Conservation (phyloP, 1,284 basidiomycete genomes). For the Vanrija sp. region DNA sequence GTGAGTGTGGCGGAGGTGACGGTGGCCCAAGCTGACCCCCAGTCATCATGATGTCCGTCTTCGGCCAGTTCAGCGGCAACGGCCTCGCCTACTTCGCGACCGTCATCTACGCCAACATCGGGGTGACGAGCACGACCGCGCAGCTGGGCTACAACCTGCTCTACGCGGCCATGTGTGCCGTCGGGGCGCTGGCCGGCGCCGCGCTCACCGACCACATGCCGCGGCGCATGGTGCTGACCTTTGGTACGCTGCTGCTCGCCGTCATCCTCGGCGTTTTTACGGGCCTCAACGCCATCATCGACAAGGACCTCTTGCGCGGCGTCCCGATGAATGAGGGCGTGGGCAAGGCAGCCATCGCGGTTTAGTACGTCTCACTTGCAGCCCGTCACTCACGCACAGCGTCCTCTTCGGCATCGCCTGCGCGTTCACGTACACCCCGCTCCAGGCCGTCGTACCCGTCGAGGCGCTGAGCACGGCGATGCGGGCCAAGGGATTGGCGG, state of each 20-base stretch:
- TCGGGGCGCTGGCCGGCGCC: constrained; percentile 48
- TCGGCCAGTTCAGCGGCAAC: constrained; percentile 50
- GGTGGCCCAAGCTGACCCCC: too few relatives aligned
- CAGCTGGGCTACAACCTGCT: constrained; percentile 56
- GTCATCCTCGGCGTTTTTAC: not conserved
- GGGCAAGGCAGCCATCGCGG: constrained; percentile 1
- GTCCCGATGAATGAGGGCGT: not conserved
- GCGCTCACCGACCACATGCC: constrained; percentile 9
- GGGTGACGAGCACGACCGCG: constrained; percentile 3
- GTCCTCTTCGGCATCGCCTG: constrained; percentile 17
- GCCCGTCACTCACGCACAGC: not conserved
- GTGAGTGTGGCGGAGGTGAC: constrained; percentile 4
- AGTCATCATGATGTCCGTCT: constrained; percentile 20
- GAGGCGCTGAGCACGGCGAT: constrained; percentile 59
- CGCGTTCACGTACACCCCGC: constrained; percentile 36
- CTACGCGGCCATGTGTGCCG: constrained; percentile 54
- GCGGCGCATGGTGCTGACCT: constrained; percentile 9
- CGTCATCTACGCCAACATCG: constrained; percentile 31
- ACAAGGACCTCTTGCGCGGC: not conserved
- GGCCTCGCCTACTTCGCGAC: constrained; percentile 51
- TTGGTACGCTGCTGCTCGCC: constrained; percentile 10
- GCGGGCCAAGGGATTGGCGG: constrained; percentile 58
- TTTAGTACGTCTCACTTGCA: not conserved
- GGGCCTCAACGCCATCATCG: not conserved
- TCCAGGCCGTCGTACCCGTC: constrained; percentile 57